A percentile compares a stretch with the other conserved stretches of the same genome.
These are phyloP conservation scores for Sonneratia alba DNA, from an alignment of 345 rosid species.

Conservation along the genomic window DNA sequence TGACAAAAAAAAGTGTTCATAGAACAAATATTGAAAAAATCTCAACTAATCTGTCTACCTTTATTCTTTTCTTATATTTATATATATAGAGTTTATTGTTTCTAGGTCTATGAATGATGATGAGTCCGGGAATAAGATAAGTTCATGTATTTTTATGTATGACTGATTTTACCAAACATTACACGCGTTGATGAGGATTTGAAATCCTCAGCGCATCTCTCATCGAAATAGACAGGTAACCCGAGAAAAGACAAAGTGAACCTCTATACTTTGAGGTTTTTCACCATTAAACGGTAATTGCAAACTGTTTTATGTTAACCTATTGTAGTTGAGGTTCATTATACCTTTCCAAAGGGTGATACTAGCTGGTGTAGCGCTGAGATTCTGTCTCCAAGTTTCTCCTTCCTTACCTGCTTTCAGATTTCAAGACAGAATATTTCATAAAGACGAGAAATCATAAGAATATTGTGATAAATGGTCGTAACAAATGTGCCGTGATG, in stretches of 20 bases:
- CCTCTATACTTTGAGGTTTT: background rate
- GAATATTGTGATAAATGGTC: background rate
- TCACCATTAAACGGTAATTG: background rate
- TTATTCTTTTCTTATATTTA: too few relatives aligned
- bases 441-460: background rate
- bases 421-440: background rate
- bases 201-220: background rate
- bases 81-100: too few relatives aligned
- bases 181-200: too few relatives aligned
- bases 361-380: constrained; percentile 90
- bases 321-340: background rate
- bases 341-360: constrained; percentile 90
- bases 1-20: background rate
- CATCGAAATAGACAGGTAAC: background rate
- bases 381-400: constrained; percentile 71
- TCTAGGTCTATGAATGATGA: too few relatives aligned
- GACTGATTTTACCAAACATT: too few relatives aligned
- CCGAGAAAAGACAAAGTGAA: background rate
- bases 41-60: background rate
- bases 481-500: background rate
- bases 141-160: too few relatives aligned
- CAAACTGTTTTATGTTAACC: background rate
- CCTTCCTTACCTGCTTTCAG: constrained; percentile 61
- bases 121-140: too few relatives aligned
- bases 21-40: background rate